Conservation (phyloP, 192 early-diverging fungal genomes). For the Lobosporangium transversale region DNA sequence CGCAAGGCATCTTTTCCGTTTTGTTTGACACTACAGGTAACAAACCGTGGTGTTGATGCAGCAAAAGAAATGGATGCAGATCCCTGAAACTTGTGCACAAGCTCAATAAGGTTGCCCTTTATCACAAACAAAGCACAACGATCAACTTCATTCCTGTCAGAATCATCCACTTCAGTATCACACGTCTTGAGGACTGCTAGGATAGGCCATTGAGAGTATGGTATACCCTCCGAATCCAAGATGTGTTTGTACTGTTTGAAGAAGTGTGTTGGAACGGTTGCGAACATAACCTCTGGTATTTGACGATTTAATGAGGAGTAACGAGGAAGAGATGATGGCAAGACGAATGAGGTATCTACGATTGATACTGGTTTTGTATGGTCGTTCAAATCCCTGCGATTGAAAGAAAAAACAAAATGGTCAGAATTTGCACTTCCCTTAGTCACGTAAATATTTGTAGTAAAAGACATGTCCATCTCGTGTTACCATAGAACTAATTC, state of each 20-base stretch:
- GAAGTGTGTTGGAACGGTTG: constrained; percentile 12
- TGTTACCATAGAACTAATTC: constrained; percentile 12
- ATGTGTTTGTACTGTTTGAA: constrained; percentile 9
- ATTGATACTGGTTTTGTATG: constrained; percentile 1
- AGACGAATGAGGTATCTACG: background rate
- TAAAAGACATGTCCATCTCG: too few relatives aligned
- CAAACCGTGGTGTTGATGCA: constrained; percentile 13
- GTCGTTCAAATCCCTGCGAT: constrained; percentile 11
- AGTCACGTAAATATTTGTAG: too few relatives aligned
- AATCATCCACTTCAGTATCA: constrained; percentile 1
- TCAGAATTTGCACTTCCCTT: too few relatives aligned
- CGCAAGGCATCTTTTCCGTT: constrained; percentile 3
- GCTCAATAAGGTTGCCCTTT: constrained; percentile 12
- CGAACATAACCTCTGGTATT: constrained; percentile 11
- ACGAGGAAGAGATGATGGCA: background rate
- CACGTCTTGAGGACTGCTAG: constrained; percentile 14
- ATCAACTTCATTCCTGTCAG: background rate
- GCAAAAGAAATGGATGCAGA: constrained; percentile 9
- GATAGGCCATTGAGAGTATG: constrained; percentile 10
- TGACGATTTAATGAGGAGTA: background rate
- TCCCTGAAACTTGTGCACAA: constrained; percentile 16
- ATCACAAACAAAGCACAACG: constrained; percentile 22
- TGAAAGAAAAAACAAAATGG: background rate
- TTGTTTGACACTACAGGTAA: constrained; percentile 7
- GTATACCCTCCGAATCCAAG: background rate